Conservation (phyloP, 768 basidiomycete species). For the Tulasnella sp. region DNA sequence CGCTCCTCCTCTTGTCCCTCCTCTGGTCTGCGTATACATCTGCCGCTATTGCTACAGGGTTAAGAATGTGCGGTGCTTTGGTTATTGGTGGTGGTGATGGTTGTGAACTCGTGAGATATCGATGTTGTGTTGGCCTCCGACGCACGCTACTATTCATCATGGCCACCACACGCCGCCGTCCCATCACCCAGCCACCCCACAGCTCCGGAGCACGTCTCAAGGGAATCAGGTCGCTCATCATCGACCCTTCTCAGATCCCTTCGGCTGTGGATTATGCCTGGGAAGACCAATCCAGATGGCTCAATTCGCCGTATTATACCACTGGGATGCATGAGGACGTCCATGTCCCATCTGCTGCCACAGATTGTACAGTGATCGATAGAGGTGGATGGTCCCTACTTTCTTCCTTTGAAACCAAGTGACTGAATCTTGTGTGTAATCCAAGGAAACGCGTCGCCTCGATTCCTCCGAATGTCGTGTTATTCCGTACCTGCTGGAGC, state of each 20-base stretch:
- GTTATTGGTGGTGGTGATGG: too few relatives aligned
- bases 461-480: conserved; percentile 79
- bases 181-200: conserved; percentile 30
- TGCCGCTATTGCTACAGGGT: too few relatives aligned
- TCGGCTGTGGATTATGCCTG: conserved; percentile 75
- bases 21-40: conserved; percentile 30
- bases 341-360: conserved; percentile 67
- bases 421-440: neutral
- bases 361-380: conserved; percentile 82
- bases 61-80: too few relatives aligned
- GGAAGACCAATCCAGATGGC: conserved; percentile 69
- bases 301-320: conserved; percentile 56
- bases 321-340: conserved; percentile 40
- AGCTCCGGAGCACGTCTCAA: conserved; percentile 29
- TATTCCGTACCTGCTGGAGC: conserved; percentile 79
- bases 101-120: too few relatives aligned
- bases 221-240: conserved; percentile 59
- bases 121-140: too few relatives aligned
- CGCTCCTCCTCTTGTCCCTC: conserved; percentile 85
- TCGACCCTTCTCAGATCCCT: conserved; percentile 86
- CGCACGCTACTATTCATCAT: too few relatives aligned
- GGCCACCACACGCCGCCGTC: neutral
- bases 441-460: conserved; percentile 81
- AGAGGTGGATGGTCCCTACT: conserved; percentile 45
- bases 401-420: neutral